phyloP scores from a whole-genome alignment of 2,329 filamentous ascomycete genomes.

The Nannizziopsis arthrosporioides region DNA sequence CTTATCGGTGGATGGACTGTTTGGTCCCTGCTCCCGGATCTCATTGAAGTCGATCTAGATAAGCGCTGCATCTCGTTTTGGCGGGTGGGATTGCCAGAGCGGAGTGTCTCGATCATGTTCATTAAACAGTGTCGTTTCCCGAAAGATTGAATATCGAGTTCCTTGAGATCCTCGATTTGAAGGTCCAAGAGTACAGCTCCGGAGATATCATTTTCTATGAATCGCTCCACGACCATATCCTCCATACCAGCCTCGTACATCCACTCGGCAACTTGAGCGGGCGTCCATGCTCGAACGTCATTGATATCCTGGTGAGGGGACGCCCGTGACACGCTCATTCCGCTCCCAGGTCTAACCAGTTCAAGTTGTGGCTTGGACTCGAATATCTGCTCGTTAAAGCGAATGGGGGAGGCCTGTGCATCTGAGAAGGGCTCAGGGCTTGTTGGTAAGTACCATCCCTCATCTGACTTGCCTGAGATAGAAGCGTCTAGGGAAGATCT shows the following conservation, averaged over 20 bases:
- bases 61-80: conserved; percentile 19
- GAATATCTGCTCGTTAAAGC: conserved; percentile 36
- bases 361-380: conserved; percentile 32
- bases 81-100: conserved; percentile 21
- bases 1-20: conserved; percentile 2
- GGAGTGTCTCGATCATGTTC: conserved; percentile 45
- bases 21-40: conserved; percentile 4
- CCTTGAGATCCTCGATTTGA: conserved; percentile 68
- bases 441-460: conserved; percentile 13
- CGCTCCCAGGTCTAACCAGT: conserved; percentile 7
- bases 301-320: conserved; percentile 21
- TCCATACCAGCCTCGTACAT: conserved; percentile 80
- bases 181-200: conserved; percentile 79
- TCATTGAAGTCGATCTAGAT: conserved; percentile 8
- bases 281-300: conserved; percentile 24
- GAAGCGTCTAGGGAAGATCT: conserved; percentile 41
- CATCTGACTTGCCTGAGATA: conserved; percentile 11
- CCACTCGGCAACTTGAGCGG: conserved; percentile 46
- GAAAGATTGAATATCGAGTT: conserved; percentile 52
- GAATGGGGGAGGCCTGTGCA: conserved; percentile 6
- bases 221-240: conserved; percentile 63
- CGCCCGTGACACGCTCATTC: conserved; percentile 18
- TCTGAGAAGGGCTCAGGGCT: conserved; percentile 15
- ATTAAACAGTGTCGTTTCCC: conserved; percentile 52
- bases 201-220: conserved; percentile 84